Percentiles rank a stretch among this genome's conserved stretches.
Conservation (phyloP, 495 filamentous ascomycete genomes). For the Clohesyomyces aquaticus region DNA sequence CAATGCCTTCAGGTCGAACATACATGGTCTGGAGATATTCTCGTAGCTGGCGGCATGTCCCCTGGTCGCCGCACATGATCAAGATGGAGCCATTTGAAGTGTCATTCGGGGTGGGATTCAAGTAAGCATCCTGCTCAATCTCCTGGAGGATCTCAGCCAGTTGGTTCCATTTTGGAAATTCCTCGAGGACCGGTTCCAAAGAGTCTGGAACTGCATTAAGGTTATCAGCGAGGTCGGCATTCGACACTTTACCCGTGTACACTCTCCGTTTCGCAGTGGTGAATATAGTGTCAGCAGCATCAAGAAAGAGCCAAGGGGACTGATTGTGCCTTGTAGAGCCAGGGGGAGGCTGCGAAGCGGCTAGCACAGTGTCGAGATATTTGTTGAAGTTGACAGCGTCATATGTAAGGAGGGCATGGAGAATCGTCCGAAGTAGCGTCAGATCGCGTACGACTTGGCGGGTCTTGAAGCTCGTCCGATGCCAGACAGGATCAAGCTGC, state of each 20-base stretch:
- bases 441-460: slow-evolving; percentile 91
- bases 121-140: slow-evolving; percentile 88
- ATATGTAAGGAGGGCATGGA: slow-evolving; percentile 80
- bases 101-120: slow-evolving; percentile 73
- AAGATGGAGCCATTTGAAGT: slow-evolving; percentile 88
- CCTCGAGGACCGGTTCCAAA: slow-evolving; percentile 88
- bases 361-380: slow-evolving; percentile 91
- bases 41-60: slow-evolving; percentile 84
- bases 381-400: slow-evolving; percentile 91
- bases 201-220: slow-evolving; percentile 61
- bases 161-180: slow-evolving; percentile 90
- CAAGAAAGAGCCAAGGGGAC: slow-evolving; percentile 94
- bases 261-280: slow-evolving; percentile 86
- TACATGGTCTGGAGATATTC: slow-evolving; percentile 93
- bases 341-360: slow-evolving; percentile 84
- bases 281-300: slow-evolving; percentile 93
- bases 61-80: slow-evolving; percentile 92
- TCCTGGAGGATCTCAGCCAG: slow-evolving; percentile 87
- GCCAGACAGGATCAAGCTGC: slow-evolving; percentile 96
- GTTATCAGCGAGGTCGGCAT: slow-evolving; percentile 45
- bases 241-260: slow-evolving; percentile 70
- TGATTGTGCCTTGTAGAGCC: slow-evolving; percentile 86
- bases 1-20: slow-evolving; percentile 60
- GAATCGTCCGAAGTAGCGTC: slow-evolving; percentile 79
- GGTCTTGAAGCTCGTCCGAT: slow-evolving; percentile 92